phyloP scores from a whole-genome alignment of 805 yeast genomes.

The Torulaspora franciscae region DNA sequence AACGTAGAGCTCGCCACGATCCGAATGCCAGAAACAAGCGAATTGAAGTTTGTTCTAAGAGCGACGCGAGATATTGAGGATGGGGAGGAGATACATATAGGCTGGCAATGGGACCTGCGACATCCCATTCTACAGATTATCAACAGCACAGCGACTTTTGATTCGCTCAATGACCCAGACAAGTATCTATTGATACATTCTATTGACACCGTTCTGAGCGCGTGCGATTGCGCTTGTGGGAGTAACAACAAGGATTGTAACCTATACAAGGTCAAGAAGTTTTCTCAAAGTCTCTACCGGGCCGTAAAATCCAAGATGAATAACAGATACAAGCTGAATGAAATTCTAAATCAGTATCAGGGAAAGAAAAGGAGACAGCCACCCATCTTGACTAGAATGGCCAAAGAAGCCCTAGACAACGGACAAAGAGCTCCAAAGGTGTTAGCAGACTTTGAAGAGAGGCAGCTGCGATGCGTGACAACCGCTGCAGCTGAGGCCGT shows the following conservation, averaged over 20 bases:
- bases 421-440: constrained; percentile 13
- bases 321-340: constrained; percentile 37
- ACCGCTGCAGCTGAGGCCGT: not conserved
- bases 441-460: constrained; percentile 8
- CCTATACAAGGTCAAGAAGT: constrained; percentile 58
- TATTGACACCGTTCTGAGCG: constrained; percentile 55
- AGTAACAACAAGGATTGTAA: constrained; percentile 48
- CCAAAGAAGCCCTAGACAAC: constrained; percentile 5
- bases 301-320: constrained; percentile 44
- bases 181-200: constrained; percentile 55
- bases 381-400: constrained; percentile 22
- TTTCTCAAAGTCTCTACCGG: constrained; percentile 53
- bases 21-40: constrained; percentile 29
- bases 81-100: constrained; percentile 69
- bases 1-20: constrained; percentile 62
- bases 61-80: constrained; percentile 52
- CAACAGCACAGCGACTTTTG: constrained; percentile 45
- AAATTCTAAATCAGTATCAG: constrained; percentile 33
- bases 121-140: constrained; percentile 68
- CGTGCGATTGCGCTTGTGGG: constrained; percentile 55
- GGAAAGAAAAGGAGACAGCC: constrained; percentile 27
- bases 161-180: constrained; percentile 48
- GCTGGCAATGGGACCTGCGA: constrained; percentile 83
- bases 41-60: constrained; percentile 51
- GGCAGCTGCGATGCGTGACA: constrained; percentile 3